Base-by-base conservation (phyloP, 768 basidiomycete species). In the Mycena amicta region DNA sequence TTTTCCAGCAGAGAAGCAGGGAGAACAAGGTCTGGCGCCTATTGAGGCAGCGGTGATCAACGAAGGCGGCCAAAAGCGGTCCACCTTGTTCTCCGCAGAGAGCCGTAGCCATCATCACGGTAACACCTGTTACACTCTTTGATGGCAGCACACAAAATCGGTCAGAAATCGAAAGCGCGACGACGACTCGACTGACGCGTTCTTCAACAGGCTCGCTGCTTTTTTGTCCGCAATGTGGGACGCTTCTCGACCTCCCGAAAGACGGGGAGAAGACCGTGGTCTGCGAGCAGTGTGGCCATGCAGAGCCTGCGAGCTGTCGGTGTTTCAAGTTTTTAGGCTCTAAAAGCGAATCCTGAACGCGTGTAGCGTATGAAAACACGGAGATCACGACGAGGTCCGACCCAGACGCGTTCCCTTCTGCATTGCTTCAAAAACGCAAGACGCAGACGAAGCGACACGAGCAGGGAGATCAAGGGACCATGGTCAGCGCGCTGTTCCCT, bases 141-240 rank as follows among this genome's bases (percentile, higher is more conserved):
- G 25, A 49, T 49, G 47, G 12, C 43, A 23, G 71, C 73, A 27
- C 70, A 75, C 66, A 78, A 75, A 68, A 71, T 77, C 64, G 76
- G 77, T 79, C 66, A 71, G 74, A 55, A 47, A 39, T 25, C 56
- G 25, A 52, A 43, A 5, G 20, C 31, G 4, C 49, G 39, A 27
- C 47, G 43, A 29, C 51, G 53, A 39, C 20, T 41, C 40, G 53
- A 30, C 56, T 54, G 11, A 59, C 61, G 25, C 30, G 18, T 43
- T 37, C 15, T 8, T 37, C 33, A 27, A 26, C 66, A 90, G 97
- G 96, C 52, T 95, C 95, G 1, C 79, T 98, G 25, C 78, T 98
- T 39, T 98, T 99, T 75, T 99, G 97, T 75, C 93, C 93, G 1
- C 80, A 86, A 58, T 99, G 97, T 64, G 94, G 94, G 15, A 96